A percentile compares a stretch with the other conserved stretches of the same genome.
Evolutionary conservation across 2,329 filamentous ascomycete genomes (phyloP).

Genomic region (Hawksworthiomyces lignivorus): DNA sequence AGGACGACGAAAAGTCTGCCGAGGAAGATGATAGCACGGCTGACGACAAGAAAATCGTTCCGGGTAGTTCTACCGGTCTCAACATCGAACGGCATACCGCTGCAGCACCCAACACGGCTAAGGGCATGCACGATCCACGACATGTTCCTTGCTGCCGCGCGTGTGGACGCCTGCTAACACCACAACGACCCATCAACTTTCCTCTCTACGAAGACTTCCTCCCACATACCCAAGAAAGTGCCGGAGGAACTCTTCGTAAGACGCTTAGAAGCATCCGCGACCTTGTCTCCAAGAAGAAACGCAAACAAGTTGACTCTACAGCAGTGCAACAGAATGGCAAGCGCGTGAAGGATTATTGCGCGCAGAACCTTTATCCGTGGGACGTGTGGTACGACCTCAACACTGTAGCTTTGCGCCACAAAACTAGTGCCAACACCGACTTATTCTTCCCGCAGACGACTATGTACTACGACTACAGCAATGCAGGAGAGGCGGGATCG

Average conservation of each 20-base stretch:
- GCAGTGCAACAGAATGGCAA: background rate
- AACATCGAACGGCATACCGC: background rate
- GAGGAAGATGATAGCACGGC: background rate
- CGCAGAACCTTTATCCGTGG: slow-evolving; percentile 3
- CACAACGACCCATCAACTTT: slow-evolving; percentile 6
- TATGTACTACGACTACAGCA: slow-evolving; percentile 10
- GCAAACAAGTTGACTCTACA: background rate
- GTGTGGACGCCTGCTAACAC: slow-evolving; percentile 4
- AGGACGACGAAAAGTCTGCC: background rate
- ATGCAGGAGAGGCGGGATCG: background rate
- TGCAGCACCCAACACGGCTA: background rate
- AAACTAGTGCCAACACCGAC: background rate
- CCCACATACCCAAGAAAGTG: slow-evolving; percentile 2
- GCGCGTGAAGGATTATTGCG: background rate
- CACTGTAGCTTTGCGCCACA: background rate
- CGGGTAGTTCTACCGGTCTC: background rate
- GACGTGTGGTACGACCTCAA: slow-evolving; percentile 13
- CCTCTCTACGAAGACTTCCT: too few relatives aligned
- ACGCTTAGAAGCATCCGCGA: slow-evolving; percentile 9
- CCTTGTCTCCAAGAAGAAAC: slow-evolving; percentile 6
- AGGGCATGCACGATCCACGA: background rate
- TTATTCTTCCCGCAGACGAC: slow-evolving; percentile 10
- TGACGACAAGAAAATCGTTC: background rate
- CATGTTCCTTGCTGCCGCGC: background rate
- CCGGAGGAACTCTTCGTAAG: slow-evolving; percentile 7